Evolutionary conservation across 2,329 filamentous ascomycete species (phyloP), one percentile per base, ranked within the genome.

Genomic region (Paecilomyces formosus): DNA sequence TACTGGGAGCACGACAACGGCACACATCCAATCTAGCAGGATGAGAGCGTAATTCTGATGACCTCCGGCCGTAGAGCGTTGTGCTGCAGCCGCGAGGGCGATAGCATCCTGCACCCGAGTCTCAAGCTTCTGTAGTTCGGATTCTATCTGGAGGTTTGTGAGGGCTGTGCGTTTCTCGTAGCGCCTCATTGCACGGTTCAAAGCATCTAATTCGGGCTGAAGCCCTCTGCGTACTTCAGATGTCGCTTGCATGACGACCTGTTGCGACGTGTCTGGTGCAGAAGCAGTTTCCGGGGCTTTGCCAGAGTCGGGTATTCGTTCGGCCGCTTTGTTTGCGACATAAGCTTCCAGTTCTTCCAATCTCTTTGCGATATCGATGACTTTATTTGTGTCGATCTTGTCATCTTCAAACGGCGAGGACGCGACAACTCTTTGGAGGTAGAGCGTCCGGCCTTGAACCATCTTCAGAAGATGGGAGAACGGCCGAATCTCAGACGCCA

Each of bases 131-230:
- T 85, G 82, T 59, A 97, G 83, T 24, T 88, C 84, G 8, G 86
- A 83, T 63, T 96, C 91, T 2, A 87, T 90, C 68, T 93, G 88
- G 57, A 88, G 81, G 9, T 89, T 83, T 28, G 92, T 82, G 7
- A 92, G 79, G 0, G 88, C 88, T 3, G 88, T 86, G 66, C 92
- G 89, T 76, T 96, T 97, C 76, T 97, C 93, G 67, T 96, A 96
- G 35, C 91, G 86, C 21, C 93, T 84, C 52, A 97, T 88, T 3
- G 93, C 92, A 54, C 93, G 87, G 66, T 92, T 94, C 31, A 97
- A 78, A 0, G 91, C 90, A 66, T 97, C 92, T 5, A 97, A 81
- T 60, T 97, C 91, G 0, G 90, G 88, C 64, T 92, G 88, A 11
- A 93, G 79, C 28, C 79, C 78, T 60, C 84, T 84, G 50, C 85